Evolutionary conservation across 2,329 filamentous ascomycete species (phyloP).

Genomic region (Mycosphaerelloides madeirae): DNA sequence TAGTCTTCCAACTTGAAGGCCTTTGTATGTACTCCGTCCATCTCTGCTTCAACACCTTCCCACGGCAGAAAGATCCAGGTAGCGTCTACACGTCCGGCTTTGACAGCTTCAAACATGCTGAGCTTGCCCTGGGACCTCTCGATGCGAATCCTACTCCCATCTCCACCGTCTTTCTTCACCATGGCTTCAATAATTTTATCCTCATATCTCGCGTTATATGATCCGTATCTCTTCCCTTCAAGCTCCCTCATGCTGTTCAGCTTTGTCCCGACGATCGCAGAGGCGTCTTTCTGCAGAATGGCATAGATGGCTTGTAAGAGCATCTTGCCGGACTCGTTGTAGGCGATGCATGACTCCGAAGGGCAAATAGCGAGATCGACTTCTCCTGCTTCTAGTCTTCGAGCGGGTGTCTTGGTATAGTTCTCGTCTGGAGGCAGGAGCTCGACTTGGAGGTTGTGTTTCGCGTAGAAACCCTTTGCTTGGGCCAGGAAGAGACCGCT

Average conservation of each 20-base stretch:
- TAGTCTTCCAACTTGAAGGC: slow-evolving; percentile 24
- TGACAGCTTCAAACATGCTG: slow-evolving; percentile 27
- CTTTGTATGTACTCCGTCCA: slow-evolving; percentile 20
- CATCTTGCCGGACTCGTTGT: slow-evolving; percentile 28
- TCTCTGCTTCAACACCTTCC: slow-evolving; percentile 31
- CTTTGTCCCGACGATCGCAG: slow-evolving; percentile 27
- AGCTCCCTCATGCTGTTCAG: slow-evolving; percentile 22
- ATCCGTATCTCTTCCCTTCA: slow-evolving; percentile 27
- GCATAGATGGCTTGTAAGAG: slow-evolving; percentile 31
- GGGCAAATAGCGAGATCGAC: slow-evolving; percentile 32
- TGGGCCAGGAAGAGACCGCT: slow-evolving; percentile 28
- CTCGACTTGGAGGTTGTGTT: slow-evolving; percentile 23
- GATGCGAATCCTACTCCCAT: slow-evolving; percentile 21
- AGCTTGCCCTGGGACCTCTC: slow-evolving; percentile 26
- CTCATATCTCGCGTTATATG: slow-evolving; percentile 32
- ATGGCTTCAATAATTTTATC: slow-evolving; percentile 29
- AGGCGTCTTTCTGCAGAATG: slow-evolving; percentile 31
- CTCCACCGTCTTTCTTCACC: slow-evolving; percentile 26
- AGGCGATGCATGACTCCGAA: slow-evolving; percentile 31
- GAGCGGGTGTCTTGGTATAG: slow-evolving; percentile 30
- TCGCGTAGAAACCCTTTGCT: slow-evolving; percentile 21
- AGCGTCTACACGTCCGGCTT: slow-evolving; percentile 27
- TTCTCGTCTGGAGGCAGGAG: slow-evolving; percentile 26
- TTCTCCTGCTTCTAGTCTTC: slow-evolving; percentile 23
- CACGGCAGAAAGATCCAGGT: slow-evolving; percentile 34